Base-by-base conservation (phyloP, 805 yeast genomes). In the Wickerhamomyces chaumierensis region DNA sequence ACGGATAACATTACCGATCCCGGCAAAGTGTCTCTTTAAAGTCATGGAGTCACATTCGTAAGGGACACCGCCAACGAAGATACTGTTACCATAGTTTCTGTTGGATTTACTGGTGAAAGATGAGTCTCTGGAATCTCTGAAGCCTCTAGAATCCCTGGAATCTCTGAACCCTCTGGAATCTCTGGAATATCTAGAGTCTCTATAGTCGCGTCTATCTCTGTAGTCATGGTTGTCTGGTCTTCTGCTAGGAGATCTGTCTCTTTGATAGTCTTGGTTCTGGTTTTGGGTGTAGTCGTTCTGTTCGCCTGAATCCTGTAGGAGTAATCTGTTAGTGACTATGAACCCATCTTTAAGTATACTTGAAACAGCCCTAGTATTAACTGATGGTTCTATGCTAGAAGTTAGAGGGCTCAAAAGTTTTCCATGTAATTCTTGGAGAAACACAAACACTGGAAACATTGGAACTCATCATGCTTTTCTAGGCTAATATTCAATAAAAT, bases 21-120 rank as follows among this genome's bases (percentile, higher is more conserved):
- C 60, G n/a, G 66, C 60, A 57, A 82, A 82, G 45, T 71, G 66
- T 15, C 67, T 77, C 52, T 73, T 73, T 38, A 82, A 63, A 29
- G 79, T 79, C 36, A 63, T 60, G 48, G 82, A 70, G 27, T 76
- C 69, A 46, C 75, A 66, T 37, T 71, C 73, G 53, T 71, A 82
- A 5, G 88, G 83, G 39, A 82, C 63, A 54, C 81, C 81, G 8
- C 90, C 88, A 35, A 82, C 69, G 51, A 82, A 82, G 34, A 81
- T 65, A 42, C 85, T 77, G 53, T 79, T 78, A 36, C 68, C 70
- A 55, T 78, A 78, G 56, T 79, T 75, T 61, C 87, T 69, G 37
- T 65, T 66, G 21, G 62, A 57, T 46, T 64, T 66, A 27, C 60
- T 59, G 7, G 29, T 13, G 36, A 31, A 53, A 35, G 35, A 44